Percentiles rank a stretch among this genome's conserved stretches.
Conservation (phyloP, 208 protist species). For the Trypanosoma caninum region DNA sequence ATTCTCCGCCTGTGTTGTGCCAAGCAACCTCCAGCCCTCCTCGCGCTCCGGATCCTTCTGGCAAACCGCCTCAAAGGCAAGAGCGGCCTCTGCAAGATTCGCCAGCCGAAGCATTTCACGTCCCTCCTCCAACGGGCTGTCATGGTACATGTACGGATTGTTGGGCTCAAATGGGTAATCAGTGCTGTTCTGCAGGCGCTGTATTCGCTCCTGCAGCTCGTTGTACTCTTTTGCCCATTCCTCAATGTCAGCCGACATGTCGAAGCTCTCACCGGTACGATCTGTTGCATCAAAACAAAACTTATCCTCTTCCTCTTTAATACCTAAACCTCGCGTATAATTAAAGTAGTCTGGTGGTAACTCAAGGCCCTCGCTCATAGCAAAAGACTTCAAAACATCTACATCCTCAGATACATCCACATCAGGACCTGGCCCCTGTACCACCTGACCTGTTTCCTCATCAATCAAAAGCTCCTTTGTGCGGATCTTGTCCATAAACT, state of each 20-base stretch:
- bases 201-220: constrained; percentile 51
- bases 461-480: constrained; percentile 77
- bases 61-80: constrained; percentile 88
- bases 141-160: constrained; percentile 84
- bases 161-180: constrained; percentile 89
- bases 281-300: no score
- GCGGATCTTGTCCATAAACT: constrained; percentile 78
- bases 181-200: constrained; percentile 50
- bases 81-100: constrained; percentile 82
- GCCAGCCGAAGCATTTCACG: constrained; percentile 63
- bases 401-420: constrained; percentile 44
- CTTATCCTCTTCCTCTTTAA: no score
- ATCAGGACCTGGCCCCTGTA: constrained; percentile 66
- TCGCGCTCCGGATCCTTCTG: constrained; percentile 62
- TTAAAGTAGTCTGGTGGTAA: constrained; percentile 49
- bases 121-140: constrained; percentile 72
- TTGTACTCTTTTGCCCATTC: constrained; percentile 80
- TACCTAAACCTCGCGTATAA: no score
- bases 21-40: constrained; percentile 79
- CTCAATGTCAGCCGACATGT: constrained; percentile 37
- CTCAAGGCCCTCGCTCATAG: constrained; percentile 43
- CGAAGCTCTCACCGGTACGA: not conserved
- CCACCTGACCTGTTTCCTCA: constrained; percentile 70
- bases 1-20: constrained; percentile 85
- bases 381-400: constrained; percentile 52